A percentile compares a stretch with the other conserved stretches of the same genome.
These are phyloP conservation scores for Geotrichum histeridarum DNA, from an alignment of 1,139 yeast species.

Conservation along the genomic window DNA sequence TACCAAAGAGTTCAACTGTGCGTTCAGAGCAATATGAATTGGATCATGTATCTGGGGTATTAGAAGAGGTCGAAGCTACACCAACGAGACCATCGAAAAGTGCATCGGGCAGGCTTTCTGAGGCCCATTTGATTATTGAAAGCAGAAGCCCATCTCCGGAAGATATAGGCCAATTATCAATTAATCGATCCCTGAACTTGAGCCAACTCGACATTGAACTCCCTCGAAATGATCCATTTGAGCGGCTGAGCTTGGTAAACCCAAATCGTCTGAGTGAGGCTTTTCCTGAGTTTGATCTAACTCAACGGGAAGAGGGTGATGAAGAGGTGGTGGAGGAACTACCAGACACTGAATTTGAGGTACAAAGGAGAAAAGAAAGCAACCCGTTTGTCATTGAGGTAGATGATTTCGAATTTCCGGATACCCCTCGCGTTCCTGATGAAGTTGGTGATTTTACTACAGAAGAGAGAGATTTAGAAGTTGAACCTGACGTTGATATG, in stretches of 20 bases:
- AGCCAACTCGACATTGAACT: slow-evolving; percentile 10
- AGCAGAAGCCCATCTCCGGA: slow-evolving; percentile 1
- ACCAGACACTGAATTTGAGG: not conserved
- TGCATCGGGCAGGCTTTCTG: not conserved
- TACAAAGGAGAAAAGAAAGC: slow-evolving; percentile 10
- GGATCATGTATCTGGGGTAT: too few species aligned
- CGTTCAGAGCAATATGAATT: too few species aligned
- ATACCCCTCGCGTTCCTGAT: slow-evolving; percentile 9
- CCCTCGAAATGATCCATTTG: slow-evolving; percentile 3
- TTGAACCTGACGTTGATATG: not conserved
- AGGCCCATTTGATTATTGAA: not conserved
- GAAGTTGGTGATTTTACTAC: slow-evolving; percentile 1
- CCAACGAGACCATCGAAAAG: not conserved
- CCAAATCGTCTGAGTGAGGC: slow-evolving; percentile 16
- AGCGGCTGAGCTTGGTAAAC: slow-evolving; percentile 9
- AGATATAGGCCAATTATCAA: not conserved
- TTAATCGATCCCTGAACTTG: slow-evolving; percentile 2
- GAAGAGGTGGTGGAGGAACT: not conserved
- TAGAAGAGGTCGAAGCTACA: not conserved
- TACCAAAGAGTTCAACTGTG: too few species aligned
- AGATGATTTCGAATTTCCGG: slow-evolving; percentile 10
- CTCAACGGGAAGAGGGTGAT: slow-evolving; percentile 9
- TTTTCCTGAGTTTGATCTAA: slow-evolving; percentile 18
- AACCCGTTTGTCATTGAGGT: slow-evolving; percentile 19
- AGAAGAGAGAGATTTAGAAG: not conserved